These are phyloP conservation scores for Babesia microti DNA, from an alignment of 169 alveolate genomes.

Conservation along the genomic window DNA sequence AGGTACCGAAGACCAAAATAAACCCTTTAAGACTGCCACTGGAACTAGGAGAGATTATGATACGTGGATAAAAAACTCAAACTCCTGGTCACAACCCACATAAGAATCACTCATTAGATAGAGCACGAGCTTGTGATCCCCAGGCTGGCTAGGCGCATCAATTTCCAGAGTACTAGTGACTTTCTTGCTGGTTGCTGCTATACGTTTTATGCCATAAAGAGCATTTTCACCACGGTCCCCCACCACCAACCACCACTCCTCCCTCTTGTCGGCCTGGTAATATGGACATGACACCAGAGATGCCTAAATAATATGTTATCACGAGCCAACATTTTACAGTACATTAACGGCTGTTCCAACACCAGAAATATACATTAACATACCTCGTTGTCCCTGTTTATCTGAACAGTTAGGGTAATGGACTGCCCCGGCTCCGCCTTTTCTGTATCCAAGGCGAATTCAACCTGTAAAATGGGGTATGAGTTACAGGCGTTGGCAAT, in stretches of 20 bases:
- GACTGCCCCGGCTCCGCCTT: slow-evolving; percentile 9
- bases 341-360: no score
- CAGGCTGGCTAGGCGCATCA: slow-evolving; percentile 66
- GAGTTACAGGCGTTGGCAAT: slow-evolving; percentile 78
- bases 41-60: no score
- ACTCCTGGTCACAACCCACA: slow-evolving; percentile 71
- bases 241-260: slow-evolving; percentile 97
- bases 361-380: slow-evolving; percentile 11
- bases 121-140: slow-evolving; percentile 56
- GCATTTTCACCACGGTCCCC: slow-evolving; percentile 81
- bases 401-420: slow-evolving; percentile 6
- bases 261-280: slow-evolving; percentile 92
- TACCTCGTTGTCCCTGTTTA: slow-evolving; percentile 28
- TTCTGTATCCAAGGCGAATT: slow-evolving; percentile 35
- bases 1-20: slow-evolving; percentile 1
- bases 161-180: slow-evolving; percentile 64
- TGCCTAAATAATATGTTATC: slow-evolving; percentile 8
- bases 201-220: slow-evolving; percentile 75
- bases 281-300: slow-evolving; percentile 79
- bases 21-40: slow-evolving; percentile 4
- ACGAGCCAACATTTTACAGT: slow-evolving; percentile 22
- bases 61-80: no score
- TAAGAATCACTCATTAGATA: slow-evolving; percentile 68
- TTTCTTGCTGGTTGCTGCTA: slow-evolving; percentile 41
- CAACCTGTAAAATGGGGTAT: slow-evolving; percentile 75